Conservation (phyloP, 305 asterid species). For the Andrographis paniculata region DNA sequence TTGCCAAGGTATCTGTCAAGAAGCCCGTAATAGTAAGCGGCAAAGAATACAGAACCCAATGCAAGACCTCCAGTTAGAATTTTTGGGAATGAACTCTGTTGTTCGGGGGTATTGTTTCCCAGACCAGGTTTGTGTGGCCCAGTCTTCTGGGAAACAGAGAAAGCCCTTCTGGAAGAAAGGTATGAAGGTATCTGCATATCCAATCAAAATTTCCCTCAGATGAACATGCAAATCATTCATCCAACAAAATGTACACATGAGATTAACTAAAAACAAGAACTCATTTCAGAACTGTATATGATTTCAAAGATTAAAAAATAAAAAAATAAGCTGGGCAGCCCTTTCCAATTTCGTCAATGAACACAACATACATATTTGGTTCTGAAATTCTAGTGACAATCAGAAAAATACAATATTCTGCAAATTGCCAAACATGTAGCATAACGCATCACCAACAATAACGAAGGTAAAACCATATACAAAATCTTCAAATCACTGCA, state of each 20-base stretch:
- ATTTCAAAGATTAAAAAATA: neutral
- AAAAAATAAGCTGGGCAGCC: conserved; percentile 2
- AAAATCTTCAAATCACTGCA: conserved; percentile 7
- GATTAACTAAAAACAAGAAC: neutral
- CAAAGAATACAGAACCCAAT: conserved; percentile 52
- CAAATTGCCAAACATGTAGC: too few species aligned
- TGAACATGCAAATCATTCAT: conserved; percentile 1
- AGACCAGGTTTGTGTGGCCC: conserved; percentile 35
- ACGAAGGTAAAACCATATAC: neutral
- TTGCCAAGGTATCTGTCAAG: conserved; percentile 48
- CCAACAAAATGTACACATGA: neutral
- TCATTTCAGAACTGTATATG: neutral
- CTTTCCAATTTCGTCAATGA: neutral
- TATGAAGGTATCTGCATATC: conserved; percentile 70
- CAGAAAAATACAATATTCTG: conserved; percentile 8
- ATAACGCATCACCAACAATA: conserved; percentile 6
- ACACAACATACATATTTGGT: neutral
- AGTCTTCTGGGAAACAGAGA: conserved; percentile 38
- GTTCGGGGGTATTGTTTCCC: conserved; percentile 36
- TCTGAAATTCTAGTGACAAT: conserved; percentile 15
- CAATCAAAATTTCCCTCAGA: conserved; percentile 16
- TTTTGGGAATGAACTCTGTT: conserved; percentile 47
- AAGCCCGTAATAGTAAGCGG: conserved; percentile 65
- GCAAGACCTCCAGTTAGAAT: conserved; percentile 55
- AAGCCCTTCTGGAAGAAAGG: conserved; percentile 76